Conservation (phyloP, 768 basidiomycete genomes). For the Porpolomopsis calyptriformis region DNA sequence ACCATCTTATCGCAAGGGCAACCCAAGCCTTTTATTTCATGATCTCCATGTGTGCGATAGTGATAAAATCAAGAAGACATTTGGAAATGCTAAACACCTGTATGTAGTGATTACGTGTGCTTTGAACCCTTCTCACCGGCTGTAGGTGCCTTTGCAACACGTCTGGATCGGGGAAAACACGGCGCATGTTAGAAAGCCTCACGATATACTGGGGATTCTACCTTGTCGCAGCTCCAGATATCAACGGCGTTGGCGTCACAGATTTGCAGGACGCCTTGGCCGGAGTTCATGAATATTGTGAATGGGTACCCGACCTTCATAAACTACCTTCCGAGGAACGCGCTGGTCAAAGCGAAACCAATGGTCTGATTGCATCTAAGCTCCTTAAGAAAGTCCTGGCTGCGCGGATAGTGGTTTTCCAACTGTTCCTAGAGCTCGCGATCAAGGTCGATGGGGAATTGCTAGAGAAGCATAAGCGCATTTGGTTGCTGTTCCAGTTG, state of each 20-base stretch:
- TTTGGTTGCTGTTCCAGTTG: conserved; percentile 8
- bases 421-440: conserved; percentile 11
- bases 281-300: not conserved
- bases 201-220: conserved; percentile 12
- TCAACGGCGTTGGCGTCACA: conserved; percentile 4
- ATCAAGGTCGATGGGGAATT: conserved; percentile 5
- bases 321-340: not conserved
- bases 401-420: conserved; percentile 13
- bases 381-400: conserved; percentile 9
- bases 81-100: conserved; percentile 6
- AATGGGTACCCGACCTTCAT: conserved; percentile 4
- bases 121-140: conserved; percentile 7
- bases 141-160: conserved; percentile 13
- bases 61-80: conserved; percentile 4
- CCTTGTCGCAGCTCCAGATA: conserved; percentile 9
- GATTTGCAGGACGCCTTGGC: conserved; percentile 6
- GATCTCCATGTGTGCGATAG: conserved; percentile 8
- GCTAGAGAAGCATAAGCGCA: conserved; percentile 3
- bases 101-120: conserved; percentile 6
- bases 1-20: conserved; percentile 12
- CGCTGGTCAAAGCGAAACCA: not conserved
- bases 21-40: conserved; percentile 13
- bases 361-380: conserved; percentile 9
- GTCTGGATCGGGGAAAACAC: conserved; percentile 7
- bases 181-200: conserved; percentile 10